These are phyloP conservation scores for Didymella segeticola DNA, from an alignment of 2,329 filamentous ascomycete species.

Conservation along the genomic window DNA sequence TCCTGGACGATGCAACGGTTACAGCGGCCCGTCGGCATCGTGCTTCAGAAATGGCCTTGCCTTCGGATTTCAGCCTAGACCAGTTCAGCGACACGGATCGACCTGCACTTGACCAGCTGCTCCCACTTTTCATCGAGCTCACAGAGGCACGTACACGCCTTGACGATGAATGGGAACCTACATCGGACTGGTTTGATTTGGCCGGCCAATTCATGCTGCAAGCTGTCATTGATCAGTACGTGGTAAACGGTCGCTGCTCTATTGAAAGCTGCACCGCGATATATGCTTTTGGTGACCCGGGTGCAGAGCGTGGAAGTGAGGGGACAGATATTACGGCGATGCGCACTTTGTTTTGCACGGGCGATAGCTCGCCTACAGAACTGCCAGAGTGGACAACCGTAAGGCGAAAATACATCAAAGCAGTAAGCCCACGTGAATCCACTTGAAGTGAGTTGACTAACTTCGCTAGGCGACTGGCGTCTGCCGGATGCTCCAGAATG, in stretches of 20 bases:
- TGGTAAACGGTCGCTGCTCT: slow-evolving; percentile 47
- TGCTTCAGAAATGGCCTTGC: slow-evolving; percentile 35
- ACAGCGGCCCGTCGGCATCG: slow-evolving; percentile 29
- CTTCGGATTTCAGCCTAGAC: slow-evolving; percentile 25
- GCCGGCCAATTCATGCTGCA: slow-evolving; percentile 59
- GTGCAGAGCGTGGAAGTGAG: slow-evolving; percentile 28
- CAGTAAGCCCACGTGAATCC: slow-evolving; percentile 20
- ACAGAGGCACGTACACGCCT: slow-evolving; percentile 49
- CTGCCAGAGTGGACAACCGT: slow-evolving; percentile 48
- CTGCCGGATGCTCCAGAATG: slow-evolving; percentile 26
- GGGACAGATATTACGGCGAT: slow-evolving; percentile 39
- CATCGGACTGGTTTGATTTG: slow-evolving; percentile 54
- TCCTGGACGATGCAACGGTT: background rate
- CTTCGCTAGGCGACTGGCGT: background rate
- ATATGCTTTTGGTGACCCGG: slow-evolving; percentile 55
- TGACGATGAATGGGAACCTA: slow-evolving; percentile 43
- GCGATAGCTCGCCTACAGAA: slow-evolving; percentile 36
- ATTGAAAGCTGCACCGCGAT: slow-evolving; percentile 51
- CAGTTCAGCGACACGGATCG: slow-evolving; percentile 45
- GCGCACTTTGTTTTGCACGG: slow-evolving; percentile 46
- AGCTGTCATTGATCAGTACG: slow-evolving; percentile 57
- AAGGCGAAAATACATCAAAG: slow-evolving; percentile 43
- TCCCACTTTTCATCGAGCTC: slow-evolving; percentile 60
- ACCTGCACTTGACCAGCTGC: slow-evolving; percentile 48
- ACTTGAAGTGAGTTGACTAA: background rate